These are phyloP conservation scores for Alternaria dauci DNA, from an alignment of 2,329 filamentous ascomycete species.

Conservation along the genomic window DNA sequence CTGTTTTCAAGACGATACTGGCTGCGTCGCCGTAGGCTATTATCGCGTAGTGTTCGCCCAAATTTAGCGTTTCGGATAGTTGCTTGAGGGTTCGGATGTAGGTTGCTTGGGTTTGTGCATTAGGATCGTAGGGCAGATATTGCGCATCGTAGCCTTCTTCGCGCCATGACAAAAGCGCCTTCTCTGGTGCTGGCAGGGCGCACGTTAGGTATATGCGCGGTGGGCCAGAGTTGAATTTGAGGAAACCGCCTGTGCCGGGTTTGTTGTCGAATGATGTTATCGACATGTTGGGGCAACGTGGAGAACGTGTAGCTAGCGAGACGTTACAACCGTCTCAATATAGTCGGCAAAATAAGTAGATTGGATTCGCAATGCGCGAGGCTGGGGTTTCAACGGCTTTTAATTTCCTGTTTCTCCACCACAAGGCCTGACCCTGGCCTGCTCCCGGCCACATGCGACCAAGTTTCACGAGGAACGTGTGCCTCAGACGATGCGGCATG, in stretches of 20 bases:
- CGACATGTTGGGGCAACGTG: slow-evolving; percentile 29
- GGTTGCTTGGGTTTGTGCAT: slow-evolving; percentile 27
- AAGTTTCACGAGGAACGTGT: slow-evolving; percentile 9
- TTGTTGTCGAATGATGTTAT: slow-evolving; percentile 36
- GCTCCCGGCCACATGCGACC: slow-evolving; percentile 13
- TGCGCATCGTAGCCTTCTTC: slow-evolving; percentile 55
- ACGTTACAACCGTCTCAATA: not conserved
- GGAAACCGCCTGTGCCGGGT: slow-evolving; percentile 40
- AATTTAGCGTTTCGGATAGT: slow-evolving; percentile 51
- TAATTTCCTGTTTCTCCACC: not conserved
- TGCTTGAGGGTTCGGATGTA: slow-evolving; percentile 47
- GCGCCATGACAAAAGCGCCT: slow-evolving; percentile 51
- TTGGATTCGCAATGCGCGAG: not conserved
- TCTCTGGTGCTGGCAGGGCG: slow-evolving; percentile 49
- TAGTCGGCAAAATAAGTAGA: not conserved
- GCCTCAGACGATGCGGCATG: slow-evolving; percentile 2
- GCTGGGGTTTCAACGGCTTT: slow-evolving; percentile 2
- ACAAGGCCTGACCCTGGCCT: not conserved
- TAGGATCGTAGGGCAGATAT: slow-evolving; percentile 48
- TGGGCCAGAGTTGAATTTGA: slow-evolving; percentile 48
- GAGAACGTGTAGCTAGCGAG: not conserved
- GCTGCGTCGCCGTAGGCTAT: slow-evolving; percentile 55
- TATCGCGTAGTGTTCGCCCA: slow-evolving; percentile 49
- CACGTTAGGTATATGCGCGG: slow-evolving; percentile 53
- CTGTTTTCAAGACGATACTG: slow-evolving; percentile 49